phyloP scores from a whole-genome alignment of 345 rosid species.

The Lumnitzera littorea region DNA sequence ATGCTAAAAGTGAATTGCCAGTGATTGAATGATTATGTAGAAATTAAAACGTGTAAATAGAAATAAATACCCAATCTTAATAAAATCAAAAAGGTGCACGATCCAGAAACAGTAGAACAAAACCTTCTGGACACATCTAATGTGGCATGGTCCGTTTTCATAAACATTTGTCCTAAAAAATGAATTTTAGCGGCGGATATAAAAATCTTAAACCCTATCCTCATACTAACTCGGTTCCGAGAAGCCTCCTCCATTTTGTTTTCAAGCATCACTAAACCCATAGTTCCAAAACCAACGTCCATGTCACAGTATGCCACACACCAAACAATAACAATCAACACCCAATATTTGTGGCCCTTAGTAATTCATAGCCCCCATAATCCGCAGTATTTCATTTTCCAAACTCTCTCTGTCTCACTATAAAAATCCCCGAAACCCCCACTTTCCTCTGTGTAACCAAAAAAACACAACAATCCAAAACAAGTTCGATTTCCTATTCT shows the following conservation, averaged over 20 bases:
- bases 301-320: conserved; percentile 11
- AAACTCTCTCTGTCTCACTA: neutral
- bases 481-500: conserved; percentile 18
- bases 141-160: too few species aligned
- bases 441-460: neutral
- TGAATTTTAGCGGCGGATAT: conserved; percentile 5
- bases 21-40: too few species aligned
- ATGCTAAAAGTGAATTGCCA: too few species aligned
- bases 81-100: too few species aligned
- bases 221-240: conserved; percentile 6
- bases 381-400: neutral
- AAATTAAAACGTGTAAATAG: too few species aligned
- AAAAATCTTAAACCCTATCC: conserved; percentile 6
- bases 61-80: too few species aligned
- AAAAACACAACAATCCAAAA: conserved; percentile 2
- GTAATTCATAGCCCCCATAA: conserved; percentile 5
- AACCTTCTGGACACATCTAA: too few species aligned
- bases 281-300: conserved; percentile 8
- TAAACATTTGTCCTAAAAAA: neutral
- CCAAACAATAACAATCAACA: neutral
- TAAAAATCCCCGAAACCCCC: conserved; percentile 5
- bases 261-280: neutral
- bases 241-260: conserved; percentile 27
- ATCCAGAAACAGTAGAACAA: too few species aligned
- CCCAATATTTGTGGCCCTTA: conserved; percentile 18